Percentiles rank a stretch among this genome's conserved stretches.
phyloP scores from a whole-genome alignment of 495 filamentous ascomycete genomes.

The Xylaria flabelliformis region DNA sequence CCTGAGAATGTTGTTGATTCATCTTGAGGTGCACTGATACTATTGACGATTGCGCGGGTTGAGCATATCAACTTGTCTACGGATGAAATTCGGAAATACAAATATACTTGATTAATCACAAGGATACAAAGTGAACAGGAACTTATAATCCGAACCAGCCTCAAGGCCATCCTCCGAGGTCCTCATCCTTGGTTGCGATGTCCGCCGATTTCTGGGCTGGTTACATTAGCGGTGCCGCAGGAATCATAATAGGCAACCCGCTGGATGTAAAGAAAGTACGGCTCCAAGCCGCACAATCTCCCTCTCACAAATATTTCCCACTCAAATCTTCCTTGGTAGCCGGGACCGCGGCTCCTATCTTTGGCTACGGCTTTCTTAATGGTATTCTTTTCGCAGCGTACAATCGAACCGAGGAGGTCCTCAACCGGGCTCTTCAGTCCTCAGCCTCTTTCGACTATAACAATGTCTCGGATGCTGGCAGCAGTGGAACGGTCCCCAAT shows the following conservation, averaged over 20 bases:
- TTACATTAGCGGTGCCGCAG: constrained; percentile 80
- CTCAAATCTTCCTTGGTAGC: constrained; percentile 44
- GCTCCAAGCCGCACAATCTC: constrained; percentile 63
- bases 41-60: neutral
- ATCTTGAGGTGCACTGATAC: neutral
- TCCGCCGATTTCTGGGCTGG: constrained; percentile 86
- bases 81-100: neutral
- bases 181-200: constrained; percentile 51
- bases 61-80: neutral
- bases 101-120: neutral
- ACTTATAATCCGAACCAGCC: neutral
- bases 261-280: constrained; percentile 86
- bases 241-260: constrained; percentile 88
- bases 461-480: neutral
- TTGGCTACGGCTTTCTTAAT: constrained; percentile 89
- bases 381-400: constrained; percentile 86
- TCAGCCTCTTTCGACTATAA: constrained; percentile 30
- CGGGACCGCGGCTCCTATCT: constrained; percentile 79
- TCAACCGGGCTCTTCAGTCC: constrained; percentile 53
- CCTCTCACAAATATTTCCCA: constrained; percentile 43
- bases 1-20: neutral
- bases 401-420: constrained; percentile 70
- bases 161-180: neutral
- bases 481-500: constrained; percentile 28
- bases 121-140: neutral